Evolutionary conservation across 129 eudicot genomes (phyloP).

Genomic region (Solidago caesia): DNA sequence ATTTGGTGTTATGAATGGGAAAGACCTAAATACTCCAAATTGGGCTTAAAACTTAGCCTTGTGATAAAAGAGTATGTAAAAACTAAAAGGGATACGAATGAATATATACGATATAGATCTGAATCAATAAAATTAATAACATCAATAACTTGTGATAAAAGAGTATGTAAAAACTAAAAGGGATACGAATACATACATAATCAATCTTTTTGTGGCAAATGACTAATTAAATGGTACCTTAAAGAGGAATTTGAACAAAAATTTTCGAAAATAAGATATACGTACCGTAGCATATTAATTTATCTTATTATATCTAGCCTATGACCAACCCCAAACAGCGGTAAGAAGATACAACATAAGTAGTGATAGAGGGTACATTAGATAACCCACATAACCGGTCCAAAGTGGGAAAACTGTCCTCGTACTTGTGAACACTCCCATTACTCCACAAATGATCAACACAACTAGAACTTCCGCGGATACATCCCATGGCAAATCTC

Average conservation of each 20-base stretch:
- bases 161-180: no score
- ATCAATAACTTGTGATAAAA: no score
- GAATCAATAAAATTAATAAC: no score
- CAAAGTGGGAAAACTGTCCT: conserved; percentile 55
- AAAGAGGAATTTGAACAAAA: not conserved
- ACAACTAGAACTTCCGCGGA: conserved; percentile 75
- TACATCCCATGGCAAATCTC: conserved; percentile 53
- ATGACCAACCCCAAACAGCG: conserved; percentile 48
- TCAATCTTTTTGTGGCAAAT: no score
- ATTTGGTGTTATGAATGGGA: no score
- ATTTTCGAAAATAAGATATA: not conserved
- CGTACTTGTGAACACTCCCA: conserved; percentile 50
- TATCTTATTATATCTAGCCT: conserved; percentile 2
- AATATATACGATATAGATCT: no score
- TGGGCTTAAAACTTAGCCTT: no score
- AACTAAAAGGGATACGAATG: no score
- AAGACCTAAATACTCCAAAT: no score
- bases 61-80: no score
- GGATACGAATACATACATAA: no score
- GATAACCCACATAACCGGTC: conserved; percentile 52
- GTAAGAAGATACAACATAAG: conserved; percentile 53
- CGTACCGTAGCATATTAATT: not conserved
- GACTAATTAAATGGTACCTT: not conserved
- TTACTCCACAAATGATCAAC: conserved; percentile 43
- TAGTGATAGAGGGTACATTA: conserved; percentile 55